Evolutionary conservation across 2,329 filamentous ascomycete genomes (phyloP).

Genomic region (Penicillium sp.): DNA sequence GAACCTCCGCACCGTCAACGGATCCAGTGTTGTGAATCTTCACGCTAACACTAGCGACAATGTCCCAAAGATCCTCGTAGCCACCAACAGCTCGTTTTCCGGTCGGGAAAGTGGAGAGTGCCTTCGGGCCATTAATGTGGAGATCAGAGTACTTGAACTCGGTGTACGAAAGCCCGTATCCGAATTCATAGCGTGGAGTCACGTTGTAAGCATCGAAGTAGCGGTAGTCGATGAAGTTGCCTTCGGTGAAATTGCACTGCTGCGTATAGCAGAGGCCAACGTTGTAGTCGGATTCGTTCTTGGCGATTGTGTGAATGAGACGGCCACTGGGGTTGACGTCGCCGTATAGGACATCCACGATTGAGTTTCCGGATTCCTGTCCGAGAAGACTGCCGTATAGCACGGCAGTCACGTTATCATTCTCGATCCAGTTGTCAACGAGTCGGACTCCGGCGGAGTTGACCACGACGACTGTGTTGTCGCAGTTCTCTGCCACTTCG

Average conservation of each 20-base stretch:
- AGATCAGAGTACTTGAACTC: slow-evolving; percentile 69
- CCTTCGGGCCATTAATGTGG: slow-evolving; percentile 60
- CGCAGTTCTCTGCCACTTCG: slow-evolving; percentile 79
- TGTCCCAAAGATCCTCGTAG: slow-evolving; percentile 17
- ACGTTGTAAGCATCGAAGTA: slow-evolving; percentile 53
- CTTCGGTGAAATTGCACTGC: slow-evolving; percentile 64
- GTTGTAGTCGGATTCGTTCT: slow-evolving; percentile 63
- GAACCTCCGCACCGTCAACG: slow-evolving; percentile 67
- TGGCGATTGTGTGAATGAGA: slow-evolving; percentile 78
- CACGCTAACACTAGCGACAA: slow-evolving; percentile 45
- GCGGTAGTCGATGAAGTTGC: slow-evolving; percentile 54
- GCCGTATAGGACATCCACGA: slow-evolving; percentile 83
- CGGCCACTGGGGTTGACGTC: slow-evolving; percentile 75
- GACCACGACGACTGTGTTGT: slow-evolving; percentile 83
- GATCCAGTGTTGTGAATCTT: slow-evolving; percentile 72
- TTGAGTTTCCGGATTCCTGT: slow-evolving; percentile 78
- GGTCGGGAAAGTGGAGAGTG: slow-evolving; percentile 37
- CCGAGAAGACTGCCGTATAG: slow-evolving; percentile 81
- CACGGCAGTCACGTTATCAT: slow-evolving; percentile 79
- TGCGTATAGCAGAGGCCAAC: slow-evolving; percentile 73
- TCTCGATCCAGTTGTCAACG: slow-evolving; percentile 65
- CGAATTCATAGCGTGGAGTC: slow-evolving; percentile 59
- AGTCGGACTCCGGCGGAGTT: slow-evolving; percentile 75
- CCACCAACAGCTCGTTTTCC: slow-evolving; percentile 53
- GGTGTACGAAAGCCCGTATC: slow-evolving; percentile 60